Evolutionary conservation across 345 rosid genomes (phyloP), one percentile per base, ranked within the genome.

Genomic region (Hypericum androsaemum): DNA sequence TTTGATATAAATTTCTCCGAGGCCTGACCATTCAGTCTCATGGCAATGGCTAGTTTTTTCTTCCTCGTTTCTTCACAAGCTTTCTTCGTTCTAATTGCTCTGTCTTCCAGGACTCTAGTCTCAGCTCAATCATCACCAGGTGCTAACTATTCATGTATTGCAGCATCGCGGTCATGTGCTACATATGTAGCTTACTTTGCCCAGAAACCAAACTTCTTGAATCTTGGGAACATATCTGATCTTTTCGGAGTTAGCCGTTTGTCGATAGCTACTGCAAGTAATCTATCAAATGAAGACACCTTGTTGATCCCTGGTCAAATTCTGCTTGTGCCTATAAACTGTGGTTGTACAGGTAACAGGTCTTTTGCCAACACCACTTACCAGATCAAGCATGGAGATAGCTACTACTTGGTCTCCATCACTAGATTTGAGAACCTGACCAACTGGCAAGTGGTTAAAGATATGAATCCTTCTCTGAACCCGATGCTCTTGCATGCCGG

Each of bases 351-450:
- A 14, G 69, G 77, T 10, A 74, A 72, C 50, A 48, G 37, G 12
- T 80, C 74, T 52, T 77, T 70, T 60, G 73, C 80, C 41, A 77
- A 80, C 40, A 63, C 72, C 61, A 76, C 75, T 6, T 83, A 77
- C 17, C 61, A 68, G 65, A 68, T 82, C 63, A 70, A 68, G 77
- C 13, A 65, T 47, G 82, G 64, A 41, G 84, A 80, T 39, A 80
- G 13, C 71, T 75, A 47, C 53, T 80, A 80, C 62, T 47, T 52
- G 15, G 73, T 83, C 56, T 74, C 83, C 5, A 59, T 49, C 49
- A 37, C 54, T 37, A 41, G 51, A 10, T 76, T 80, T 7, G 76
- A 77, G 70, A 74, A 68, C 53, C 80, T 83, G 43, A 72, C 80
- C 7, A 58, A 64, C 50, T 80, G 78, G 80, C 73, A 63, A 12